Evolutionary conservation across 2,329 filamentous ascomycete species (phyloP).

Genomic region (Pseudocercospora macadamiae): DNA sequence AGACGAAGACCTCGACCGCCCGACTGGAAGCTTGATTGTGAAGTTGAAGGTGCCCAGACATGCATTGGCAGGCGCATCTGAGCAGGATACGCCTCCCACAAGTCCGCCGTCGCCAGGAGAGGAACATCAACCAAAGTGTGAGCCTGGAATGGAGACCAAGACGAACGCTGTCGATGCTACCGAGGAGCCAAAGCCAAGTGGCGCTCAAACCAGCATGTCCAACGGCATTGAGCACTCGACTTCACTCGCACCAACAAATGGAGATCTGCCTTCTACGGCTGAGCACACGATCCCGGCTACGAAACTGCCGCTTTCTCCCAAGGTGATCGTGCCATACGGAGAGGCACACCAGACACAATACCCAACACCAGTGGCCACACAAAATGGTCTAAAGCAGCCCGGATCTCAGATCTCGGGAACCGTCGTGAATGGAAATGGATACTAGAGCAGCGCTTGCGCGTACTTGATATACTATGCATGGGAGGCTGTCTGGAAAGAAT

Average conservation of each 20-base stretch:
- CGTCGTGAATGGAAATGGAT: conserved; percentile 2
- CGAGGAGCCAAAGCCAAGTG: not conserved
- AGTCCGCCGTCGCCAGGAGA: conserved; percentile 22
- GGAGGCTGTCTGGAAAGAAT: not conserved
- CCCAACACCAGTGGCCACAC: not conserved
- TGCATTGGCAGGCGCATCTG: not conserved
- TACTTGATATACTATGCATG: not conserved
- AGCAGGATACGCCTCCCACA: conserved; percentile 25
- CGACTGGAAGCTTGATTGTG: conserved; percentile 66
- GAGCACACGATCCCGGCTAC: conserved; percentile 15
- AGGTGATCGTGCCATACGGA: conserved; percentile 13
- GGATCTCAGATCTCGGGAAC: conserved; percentile 1
- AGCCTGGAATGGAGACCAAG: conserved; percentile 5
- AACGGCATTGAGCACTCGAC: not conserved
- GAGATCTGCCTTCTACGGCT: conserved; percentile 3
- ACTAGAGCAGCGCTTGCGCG: not conserved
- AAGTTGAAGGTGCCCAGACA: conserved; percentile 57
- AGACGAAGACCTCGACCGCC: conserved; percentile 26
- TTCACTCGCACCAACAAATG: conserved; percentile 4
- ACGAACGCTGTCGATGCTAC: not conserved
- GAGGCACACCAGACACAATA: conserved; percentile 3
- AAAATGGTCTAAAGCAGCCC: conserved; percentile 6
- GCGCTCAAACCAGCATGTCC: not conserved
- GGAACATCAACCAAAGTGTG: conserved; percentile 1
- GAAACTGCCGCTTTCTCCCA: conserved; percentile 12